Percentiles rank a stretch among this genome's conserved stretches.
These are phyloP conservation scores for Fusarium equiseti DNA, from an alignment of 2,329 filamentous ascomycete genomes.

Conservation along the genomic window DNA sequence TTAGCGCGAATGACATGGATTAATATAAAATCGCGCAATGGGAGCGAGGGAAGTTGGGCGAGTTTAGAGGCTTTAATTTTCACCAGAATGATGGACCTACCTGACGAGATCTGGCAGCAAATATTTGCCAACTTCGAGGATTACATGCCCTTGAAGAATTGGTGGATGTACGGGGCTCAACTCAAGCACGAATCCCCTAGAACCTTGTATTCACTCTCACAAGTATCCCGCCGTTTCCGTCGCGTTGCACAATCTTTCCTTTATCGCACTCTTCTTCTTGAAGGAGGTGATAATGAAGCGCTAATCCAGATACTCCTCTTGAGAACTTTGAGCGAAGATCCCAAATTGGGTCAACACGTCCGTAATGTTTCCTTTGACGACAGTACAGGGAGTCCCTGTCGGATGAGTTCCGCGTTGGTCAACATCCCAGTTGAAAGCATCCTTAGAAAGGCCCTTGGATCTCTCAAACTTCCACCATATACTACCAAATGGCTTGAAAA, in stretches of 20 bases:
- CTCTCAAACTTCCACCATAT: neutral
- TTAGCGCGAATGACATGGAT: neutral
- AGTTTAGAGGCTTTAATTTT: neutral
- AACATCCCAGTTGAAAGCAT: neutral
- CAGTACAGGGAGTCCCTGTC: neutral
- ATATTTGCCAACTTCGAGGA: neutral
- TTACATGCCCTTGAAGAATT: neutral
- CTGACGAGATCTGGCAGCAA: neutral
- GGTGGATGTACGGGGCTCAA: neutral
- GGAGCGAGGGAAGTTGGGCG: neutral
- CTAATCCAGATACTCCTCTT: neutral
- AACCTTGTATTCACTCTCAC: neutral
- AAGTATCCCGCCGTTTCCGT: neutral
- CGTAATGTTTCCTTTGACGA: neutral
- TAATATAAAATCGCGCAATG: neutral
- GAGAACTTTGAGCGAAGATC: neutral
- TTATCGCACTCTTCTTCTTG: neutral
- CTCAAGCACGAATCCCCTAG: neutral
- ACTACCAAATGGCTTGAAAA: neutral
- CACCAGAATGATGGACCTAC: neutral
- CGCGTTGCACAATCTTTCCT: neutral
- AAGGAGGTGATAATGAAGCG: neutral
- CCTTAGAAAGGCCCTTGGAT: neutral
- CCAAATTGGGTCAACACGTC: neutral
- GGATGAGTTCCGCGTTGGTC: neutral